Evolutionary conservation across 73 alveolate species (phyloP).

Genomic region (Tetrahymena malaccensis): DNA sequence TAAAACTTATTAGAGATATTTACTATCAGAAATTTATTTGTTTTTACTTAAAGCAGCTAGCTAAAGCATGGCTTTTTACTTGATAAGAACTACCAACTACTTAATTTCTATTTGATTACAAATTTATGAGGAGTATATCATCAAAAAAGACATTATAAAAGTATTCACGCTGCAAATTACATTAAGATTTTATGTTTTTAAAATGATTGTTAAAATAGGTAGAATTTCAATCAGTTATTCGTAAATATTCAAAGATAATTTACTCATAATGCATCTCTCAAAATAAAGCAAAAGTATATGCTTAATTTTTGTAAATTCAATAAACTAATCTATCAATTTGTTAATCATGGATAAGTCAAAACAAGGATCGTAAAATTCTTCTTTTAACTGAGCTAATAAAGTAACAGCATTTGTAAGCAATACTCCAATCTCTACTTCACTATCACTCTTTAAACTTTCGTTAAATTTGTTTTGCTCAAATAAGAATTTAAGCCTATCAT

Average conservation of each 20-base stretch:
- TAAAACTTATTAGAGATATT: background rate
- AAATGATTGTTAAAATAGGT: background rate
- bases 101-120: background rate
- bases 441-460: background rate
- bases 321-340: background rate
- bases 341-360: background rate
- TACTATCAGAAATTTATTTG: background rate
- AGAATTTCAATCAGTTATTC: background rate
- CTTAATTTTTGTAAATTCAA: background rate
- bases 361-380: background rate
- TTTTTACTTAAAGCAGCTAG: background rate
- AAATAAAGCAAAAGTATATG: background rate
- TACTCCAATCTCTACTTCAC: background rate
- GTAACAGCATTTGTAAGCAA: background rate
- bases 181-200: background rate
- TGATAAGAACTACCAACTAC: background rate
- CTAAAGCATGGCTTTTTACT: background rate
- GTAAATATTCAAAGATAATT: background rate
- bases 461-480: background rate
- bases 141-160: background rate
- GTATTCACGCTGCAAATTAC: background rate
- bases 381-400: background rate
- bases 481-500: background rate
- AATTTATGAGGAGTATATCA: background rate
- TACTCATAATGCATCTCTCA: background rate